These are phyloP conservation scores for Didymella exigua DNA, from an alignment of 2,329 filamentous ascomycete species.

Conservation along the genomic window DNA sequence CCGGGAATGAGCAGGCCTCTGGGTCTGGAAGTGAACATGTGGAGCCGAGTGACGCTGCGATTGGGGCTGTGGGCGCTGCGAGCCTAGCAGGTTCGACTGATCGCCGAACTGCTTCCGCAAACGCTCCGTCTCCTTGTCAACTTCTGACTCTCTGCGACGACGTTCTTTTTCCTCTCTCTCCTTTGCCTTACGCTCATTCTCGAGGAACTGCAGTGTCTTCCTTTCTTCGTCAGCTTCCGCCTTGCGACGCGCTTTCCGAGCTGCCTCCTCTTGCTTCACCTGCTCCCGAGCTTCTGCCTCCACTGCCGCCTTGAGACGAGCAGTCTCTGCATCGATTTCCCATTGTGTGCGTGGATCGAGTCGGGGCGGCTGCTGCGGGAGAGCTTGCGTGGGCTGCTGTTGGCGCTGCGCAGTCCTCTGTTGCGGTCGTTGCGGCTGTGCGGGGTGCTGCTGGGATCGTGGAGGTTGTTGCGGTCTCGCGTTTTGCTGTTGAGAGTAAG, in stretches of 20 bases:
- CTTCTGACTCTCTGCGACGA: constrained; percentile 57
- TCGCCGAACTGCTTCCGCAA: constrained; percentile 70
- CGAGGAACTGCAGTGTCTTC: constrained; percentile 42
- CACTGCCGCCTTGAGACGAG: constrained; percentile 52
- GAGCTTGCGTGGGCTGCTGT: constrained; percentile 33
- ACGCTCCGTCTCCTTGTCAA: constrained; percentile 77
- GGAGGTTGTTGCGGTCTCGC: constrained; percentile 8
- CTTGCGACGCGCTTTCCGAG: constrained; percentile 61
- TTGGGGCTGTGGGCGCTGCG: constrained; percentile 25
- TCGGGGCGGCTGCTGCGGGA: constrained; percentile 31
- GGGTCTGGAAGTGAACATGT: constrained; percentile 25
- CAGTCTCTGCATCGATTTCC: constrained; percentile 59
- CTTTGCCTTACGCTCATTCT: constrained; percentile 60
- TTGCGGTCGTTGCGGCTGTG: constrained; percentile 27
- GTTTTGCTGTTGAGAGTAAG: constrained; percentile 6
- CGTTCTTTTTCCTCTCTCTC: constrained; percentile 69
- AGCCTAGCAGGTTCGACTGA: constrained; percentile 36
- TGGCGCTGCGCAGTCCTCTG: constrained; percentile 41
- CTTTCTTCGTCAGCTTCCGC: constrained; percentile 63
- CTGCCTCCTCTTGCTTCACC: constrained; percentile 51
- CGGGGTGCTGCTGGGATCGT: constrained; percentile 10
- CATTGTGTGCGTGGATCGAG: constrained; percentile 59
- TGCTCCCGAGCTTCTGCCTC: constrained; percentile 53
- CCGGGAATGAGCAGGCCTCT: constrained; percentile 17
- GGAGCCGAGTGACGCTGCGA: constrained; percentile 33